Percentiles rank a stretch among this genome's conserved stretches.
Conservation (phyloP, 148 eudicot species). For the Dysphania ambrosioides region DNA sequence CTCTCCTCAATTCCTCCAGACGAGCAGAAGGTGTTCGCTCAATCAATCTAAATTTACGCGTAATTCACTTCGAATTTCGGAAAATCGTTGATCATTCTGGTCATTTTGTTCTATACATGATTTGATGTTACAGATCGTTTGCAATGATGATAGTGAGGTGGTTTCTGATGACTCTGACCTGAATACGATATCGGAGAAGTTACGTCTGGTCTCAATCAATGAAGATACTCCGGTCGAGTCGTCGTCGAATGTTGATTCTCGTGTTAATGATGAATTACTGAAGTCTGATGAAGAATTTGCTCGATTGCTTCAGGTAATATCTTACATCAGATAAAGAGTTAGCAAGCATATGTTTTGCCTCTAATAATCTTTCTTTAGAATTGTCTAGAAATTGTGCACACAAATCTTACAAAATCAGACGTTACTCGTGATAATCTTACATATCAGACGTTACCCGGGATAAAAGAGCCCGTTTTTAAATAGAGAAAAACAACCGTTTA, state of each 20-base stretch:
- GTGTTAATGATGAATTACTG: slow-evolving; percentile 29
- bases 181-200: slow-evolving; percentile 45
- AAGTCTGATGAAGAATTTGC: slow-evolving; percentile 83
- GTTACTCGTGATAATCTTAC: too few species aligned
- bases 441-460: too few species aligned
- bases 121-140: slow-evolving; percentile 42
- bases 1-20: slow-evolving; percentile 87
- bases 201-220: slow-evolving; percentile 52
- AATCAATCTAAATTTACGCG: not conserved
- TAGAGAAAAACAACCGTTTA: too few species aligned
- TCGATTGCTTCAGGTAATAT: slow-evolving; percentile 76
- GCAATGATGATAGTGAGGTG: slow-evolving; percentile 42
- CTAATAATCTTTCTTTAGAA: too few species aligned
- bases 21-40: slow-evolving; percentile 59
- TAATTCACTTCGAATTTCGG: not conserved
- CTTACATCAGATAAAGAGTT: too few species aligned
- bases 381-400: too few species aligned
- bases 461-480: too few species aligned
- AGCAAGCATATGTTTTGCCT: too few species aligned
- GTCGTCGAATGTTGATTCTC: slow-evolving; percentile 22
- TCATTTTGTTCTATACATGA: not conserved
- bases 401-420: too few species aligned
- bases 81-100: not conserved
- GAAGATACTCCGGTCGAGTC: slow-evolving; percentile 31
- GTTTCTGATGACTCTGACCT: slow-evolving; percentile 67